Percentiles rank a stretch among this genome's conserved stretches.
Conservation (phyloP, 441 rosid species). For the Francoa sonchifolia region DNA sequence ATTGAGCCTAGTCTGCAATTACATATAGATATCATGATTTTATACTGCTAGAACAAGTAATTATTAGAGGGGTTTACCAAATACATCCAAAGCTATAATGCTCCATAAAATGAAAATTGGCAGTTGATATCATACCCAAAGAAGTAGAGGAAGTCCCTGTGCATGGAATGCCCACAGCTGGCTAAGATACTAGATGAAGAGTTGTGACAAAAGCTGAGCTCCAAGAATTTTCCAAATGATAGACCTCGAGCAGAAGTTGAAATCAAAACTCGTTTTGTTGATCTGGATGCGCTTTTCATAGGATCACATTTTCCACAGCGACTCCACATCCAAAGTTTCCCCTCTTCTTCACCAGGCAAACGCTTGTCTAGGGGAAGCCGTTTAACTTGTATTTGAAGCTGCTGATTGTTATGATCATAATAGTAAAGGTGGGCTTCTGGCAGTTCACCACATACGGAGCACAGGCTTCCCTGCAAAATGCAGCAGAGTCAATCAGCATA, state of each 20-base stretch:
- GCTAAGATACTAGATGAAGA: conserved; percentile 32
- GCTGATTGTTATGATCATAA: conserved; percentile 77
- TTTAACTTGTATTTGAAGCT: conserved; percentile 65
- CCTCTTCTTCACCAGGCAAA: conserved; percentile 61
- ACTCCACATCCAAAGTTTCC: conserved; percentile 99
- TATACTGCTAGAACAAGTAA: background rate
- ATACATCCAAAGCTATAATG: too few species aligned
- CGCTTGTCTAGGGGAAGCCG: conserved; percentile 28
- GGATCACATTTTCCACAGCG: conserved; percentile 67
- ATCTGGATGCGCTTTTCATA: conserved; percentile 29
- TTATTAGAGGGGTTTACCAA: too few species aligned
- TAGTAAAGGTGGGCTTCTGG: conserved; percentile 78
- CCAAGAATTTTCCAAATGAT: conserved; percentile 93
- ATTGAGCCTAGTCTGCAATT: conserved; percentile 66
- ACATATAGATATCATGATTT: conserved; percentile 6
- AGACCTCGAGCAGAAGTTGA: conserved; percentile 65
- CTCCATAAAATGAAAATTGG: too few species aligned
- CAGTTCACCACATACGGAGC: conserved; percentile 45
- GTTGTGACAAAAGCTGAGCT: conserved; percentile 65
- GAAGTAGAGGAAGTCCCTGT: conserved; percentile 68
- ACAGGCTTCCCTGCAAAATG: conserved; percentile 50
- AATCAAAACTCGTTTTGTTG: conserved; percentile 74
- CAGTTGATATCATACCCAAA: conserved; percentile 72
- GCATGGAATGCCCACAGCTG: conserved; percentile 74
- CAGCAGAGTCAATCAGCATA: conserved; percentile 16